Percentiles rank a stretch among this genome's conserved stretches.
These are phyloP conservation scores for Murraya paniculata DNA, from an alignment of 345 rosid genomes.

Conservation along the genomic window DNA sequence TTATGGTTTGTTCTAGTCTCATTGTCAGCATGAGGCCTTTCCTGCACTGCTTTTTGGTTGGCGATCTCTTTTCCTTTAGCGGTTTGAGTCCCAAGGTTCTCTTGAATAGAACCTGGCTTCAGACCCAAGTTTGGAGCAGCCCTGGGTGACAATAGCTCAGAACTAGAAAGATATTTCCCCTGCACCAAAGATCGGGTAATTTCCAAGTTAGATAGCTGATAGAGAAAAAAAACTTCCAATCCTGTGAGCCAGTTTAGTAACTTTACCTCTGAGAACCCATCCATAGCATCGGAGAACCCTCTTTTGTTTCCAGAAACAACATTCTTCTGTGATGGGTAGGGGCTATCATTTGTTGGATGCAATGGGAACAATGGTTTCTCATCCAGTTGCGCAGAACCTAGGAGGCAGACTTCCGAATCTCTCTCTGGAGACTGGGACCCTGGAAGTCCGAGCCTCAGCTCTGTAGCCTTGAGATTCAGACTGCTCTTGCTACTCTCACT, in stretches of 20 bases:
- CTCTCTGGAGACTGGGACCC: conserved; percentile 66
- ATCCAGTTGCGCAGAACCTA: conserved; percentile 31
- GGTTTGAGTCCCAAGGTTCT: conserved; percentile 45
- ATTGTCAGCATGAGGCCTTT: conserved; percentile 33
- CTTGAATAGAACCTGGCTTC: conserved; percentile 46
- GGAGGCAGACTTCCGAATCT: conserved; percentile 29
- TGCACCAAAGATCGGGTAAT: conserved; percentile 28
- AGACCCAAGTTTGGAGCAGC: conserved; percentile 43
- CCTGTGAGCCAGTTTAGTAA: background rate
- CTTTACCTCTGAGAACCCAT: conserved; percentile 51
- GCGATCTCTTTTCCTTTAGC: conserved; percentile 38
- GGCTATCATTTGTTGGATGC: conserved; percentile 46
- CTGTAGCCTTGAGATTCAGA: conserved; percentile 63
- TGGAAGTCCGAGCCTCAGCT: conserved; percentile 71
- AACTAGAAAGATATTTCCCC: conserved; percentile 44
- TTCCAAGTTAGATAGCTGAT: conserved; percentile 12
- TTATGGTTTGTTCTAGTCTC: conserved; percentile 27
- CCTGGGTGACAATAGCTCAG: conserved; percentile 45
- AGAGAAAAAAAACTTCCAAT: conserved; percentile 2
- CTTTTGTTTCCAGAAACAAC: conserved; percentile 61
- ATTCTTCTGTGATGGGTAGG: conserved; percentile 37
- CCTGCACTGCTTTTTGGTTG: conserved; percentile 30
- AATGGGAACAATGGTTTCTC: conserved; percentile 67
- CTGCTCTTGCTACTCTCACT: conserved; percentile 28
- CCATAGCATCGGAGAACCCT: conserved; percentile 68